Base-by-base conservation (phyloP, 2,329 filamentous ascomycete species). In the Clonostachys solani region DNA sequence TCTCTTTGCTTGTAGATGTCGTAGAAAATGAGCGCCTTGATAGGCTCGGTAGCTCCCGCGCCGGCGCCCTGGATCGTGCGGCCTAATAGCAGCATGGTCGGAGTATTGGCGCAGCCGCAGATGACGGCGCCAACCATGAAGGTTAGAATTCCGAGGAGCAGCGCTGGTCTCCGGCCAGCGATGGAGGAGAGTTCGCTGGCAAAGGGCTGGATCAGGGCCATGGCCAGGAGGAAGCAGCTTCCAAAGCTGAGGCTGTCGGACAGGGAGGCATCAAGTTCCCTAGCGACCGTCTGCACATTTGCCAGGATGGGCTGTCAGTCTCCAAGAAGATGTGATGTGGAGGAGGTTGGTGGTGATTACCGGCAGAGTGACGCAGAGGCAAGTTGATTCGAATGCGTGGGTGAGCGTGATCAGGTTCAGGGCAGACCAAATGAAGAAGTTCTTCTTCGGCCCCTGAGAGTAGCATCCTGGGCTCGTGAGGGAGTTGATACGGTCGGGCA, bases 221-320 rank as follows among this genome's bases (percentile, higher is more conserved):
- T 81, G 4, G 83, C 79, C 6, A 89, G 73, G 5, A 89, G 68
- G 53, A 86, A 89, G 15, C 81, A 81, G 5, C 85, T 88, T 3
- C 84, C 85, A 12, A 61, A 53, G 33, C 54, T 54, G 43, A 61
- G 46, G 12, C 50, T 54, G 40, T 59, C 49, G 2, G 57, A 56
- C 15, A 60, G 50, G 6, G 51, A 55, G 5, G 56, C 58, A 36
- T 60, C 47, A 33, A 61, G 49, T 35, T 61, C 58, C 37, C 45
- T 42, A 16, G 57, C 55, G 8, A 61, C 52, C 9, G 51, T 47
- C 35, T 49, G 41, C 23, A 29, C 23, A 29, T 29, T 9, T 29
- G 23, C 23, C 23, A 29, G 23, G 23, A 29, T 29, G 3, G 23
- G 23, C 9, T 8, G 23, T 29, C 36, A 48, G 23, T 40, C 29